These are phyloP conservation scores for Tetrapisispora taiwanensis DNA, from an alignment of 805 yeast species.

Conservation along the genomic window DNA sequence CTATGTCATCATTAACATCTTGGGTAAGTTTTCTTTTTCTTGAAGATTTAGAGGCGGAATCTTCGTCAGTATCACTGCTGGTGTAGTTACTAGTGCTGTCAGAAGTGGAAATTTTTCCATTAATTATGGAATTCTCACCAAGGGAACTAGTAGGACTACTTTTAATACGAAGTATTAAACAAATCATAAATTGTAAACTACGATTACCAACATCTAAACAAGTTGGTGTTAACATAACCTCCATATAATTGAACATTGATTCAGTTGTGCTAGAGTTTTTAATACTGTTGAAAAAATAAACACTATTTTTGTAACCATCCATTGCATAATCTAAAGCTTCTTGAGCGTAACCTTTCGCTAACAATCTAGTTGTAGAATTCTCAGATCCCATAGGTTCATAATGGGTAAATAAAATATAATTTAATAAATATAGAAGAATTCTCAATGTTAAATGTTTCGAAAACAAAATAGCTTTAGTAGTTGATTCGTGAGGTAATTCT, in stretches of 20 bases:
- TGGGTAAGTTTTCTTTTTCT: constrained; percentile 13
- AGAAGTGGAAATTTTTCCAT: constrained; percentile 1
- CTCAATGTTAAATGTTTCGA: constrained; percentile 34
- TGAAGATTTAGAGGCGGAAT: constrained; percentile 4
- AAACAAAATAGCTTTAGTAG: constrained; percentile 33
- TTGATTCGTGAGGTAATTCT: constrained; percentile 32
- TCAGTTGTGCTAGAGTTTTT: constrained; percentile 28
- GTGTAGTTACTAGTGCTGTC: constrained; percentile 12
- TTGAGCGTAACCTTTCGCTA: constrained; percentile 35
- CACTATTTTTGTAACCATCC: constrained; percentile 35
- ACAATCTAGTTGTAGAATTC: constrained; percentile 26
- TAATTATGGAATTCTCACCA: constrained; percentile 22
- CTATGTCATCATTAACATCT: constrained; percentile 19
- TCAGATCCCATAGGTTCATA: constrained; percentile 34
- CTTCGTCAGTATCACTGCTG: constrained; percentile 24
- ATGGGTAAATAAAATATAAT: constrained; percentile 39
- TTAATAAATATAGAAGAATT: constrained; percentile 40
- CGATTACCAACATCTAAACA: constrained; percentile 45
- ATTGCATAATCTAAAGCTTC: constrained; percentile 34
- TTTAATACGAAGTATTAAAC: constrained; percentile 40
- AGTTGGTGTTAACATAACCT: constrained; percentile 40
- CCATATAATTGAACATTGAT: constrained; percentile 30
- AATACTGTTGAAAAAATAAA: constrained; percentile 32
- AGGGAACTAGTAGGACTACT: constrained; percentile 35
- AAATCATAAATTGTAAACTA: constrained; percentile 48